Percentiles rank a stretch among this genome's conserved stretches.
phyloP scores from a whole-genome alignment of 2,329 filamentous ascomycete genomes.

The Sarocladium kiliense region DNA sequence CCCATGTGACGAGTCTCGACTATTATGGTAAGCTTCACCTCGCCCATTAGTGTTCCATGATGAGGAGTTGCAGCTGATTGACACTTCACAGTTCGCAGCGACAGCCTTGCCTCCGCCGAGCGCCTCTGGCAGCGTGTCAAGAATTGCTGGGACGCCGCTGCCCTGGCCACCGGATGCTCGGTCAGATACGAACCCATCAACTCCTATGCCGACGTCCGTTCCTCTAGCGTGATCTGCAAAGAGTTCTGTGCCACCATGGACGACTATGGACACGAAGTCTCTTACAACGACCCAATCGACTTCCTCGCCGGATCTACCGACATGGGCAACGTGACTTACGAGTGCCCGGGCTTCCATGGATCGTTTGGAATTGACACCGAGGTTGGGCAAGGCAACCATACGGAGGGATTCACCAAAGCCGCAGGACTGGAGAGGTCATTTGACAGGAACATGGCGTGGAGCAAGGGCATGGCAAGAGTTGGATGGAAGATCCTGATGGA shows the following conservation, averaged over 20 bases:
- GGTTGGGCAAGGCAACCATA: slow-evolving; percentile 30
- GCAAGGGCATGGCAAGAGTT: slow-evolving; percentile 37
- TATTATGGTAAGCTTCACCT: slow-evolving; percentile 23
- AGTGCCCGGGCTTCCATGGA: slow-evolving; percentile 41
- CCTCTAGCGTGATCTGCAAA: slow-evolving; percentile 38
- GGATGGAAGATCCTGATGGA: slow-evolving; percentile 25
- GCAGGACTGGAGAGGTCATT: slow-evolving; percentile 36
- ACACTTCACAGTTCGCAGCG: slow-evolving; percentile 11
- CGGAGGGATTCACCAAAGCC: slow-evolving; percentile 36
- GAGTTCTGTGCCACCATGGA: slow-evolving; percentile 39
- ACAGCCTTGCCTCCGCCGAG: slow-evolving; percentile 6
- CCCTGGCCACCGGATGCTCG: slow-evolving; percentile 27
- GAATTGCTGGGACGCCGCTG: slow-evolving; percentile 31
- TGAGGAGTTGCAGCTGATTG: too few relatives aligned
- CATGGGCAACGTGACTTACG: slow-evolving; percentile 47
- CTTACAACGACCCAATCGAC: slow-evolving; percentile 29
- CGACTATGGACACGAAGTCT: slow-evolving; percentile 28
- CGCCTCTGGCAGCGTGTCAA: slow-evolving; percentile 20
- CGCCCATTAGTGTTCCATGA: too few relatives aligned
- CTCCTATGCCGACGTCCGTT: slow-evolving; percentile 39
- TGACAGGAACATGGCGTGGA: slow-evolving; percentile 33
- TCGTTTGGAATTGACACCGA: slow-evolving; percentile 38
- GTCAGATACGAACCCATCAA: slow-evolving; percentile 23
- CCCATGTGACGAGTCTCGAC: slow-evolving; percentile 31
- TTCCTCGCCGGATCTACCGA: slow-evolving; percentile 33